Conservation (phyloP, 1,284 basidiomycete species). For the Ustilago hordei region DNA sequence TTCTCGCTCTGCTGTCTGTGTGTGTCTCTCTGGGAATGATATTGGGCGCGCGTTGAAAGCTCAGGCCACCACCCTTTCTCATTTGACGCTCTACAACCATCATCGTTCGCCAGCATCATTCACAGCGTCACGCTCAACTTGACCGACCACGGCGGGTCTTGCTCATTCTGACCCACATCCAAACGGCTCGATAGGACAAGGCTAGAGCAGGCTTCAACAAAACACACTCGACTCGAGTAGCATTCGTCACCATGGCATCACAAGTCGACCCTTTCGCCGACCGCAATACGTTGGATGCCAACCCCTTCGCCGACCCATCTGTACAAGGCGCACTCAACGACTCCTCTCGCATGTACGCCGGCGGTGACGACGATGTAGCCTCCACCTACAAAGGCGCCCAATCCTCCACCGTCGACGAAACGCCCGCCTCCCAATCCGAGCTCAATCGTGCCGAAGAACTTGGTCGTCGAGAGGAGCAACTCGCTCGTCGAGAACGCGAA, state of each 20-base stretch:
- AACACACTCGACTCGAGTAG: background rate
- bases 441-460: constrained; percentile 76
- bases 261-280: constrained; percentile 61
- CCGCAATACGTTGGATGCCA: constrained; percentile 64
- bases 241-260: constrained; percentile 22
- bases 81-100: too few species aligned
- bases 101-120: too few species aligned
- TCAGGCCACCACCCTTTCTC: too few species aligned
- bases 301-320: constrained; percentile 70
- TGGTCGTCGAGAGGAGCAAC: constrained; percentile 79
- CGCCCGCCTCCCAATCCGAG: constrained; percentile 59
- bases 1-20: too few species aligned
- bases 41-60: too few species aligned
- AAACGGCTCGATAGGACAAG: too few species aligned
- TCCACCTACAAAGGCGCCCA: constrained; percentile 41
- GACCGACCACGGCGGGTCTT: too few species aligned
- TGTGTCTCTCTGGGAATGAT: too few species aligned
- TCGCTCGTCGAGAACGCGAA: constrained; percentile 81
- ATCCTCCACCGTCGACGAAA: constrained; percentile 33
- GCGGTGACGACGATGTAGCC: constrained; percentile 44
- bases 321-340: constrained; percentile 64
- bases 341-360: constrained; percentile 52
- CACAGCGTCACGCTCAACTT: too few species aligned
- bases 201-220: too few species aligned
- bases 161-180: too few species aligned